Conservation (phyloP, 2,329 filamentous ascomycete genomes). For the Knufia fluminis region DNA sequence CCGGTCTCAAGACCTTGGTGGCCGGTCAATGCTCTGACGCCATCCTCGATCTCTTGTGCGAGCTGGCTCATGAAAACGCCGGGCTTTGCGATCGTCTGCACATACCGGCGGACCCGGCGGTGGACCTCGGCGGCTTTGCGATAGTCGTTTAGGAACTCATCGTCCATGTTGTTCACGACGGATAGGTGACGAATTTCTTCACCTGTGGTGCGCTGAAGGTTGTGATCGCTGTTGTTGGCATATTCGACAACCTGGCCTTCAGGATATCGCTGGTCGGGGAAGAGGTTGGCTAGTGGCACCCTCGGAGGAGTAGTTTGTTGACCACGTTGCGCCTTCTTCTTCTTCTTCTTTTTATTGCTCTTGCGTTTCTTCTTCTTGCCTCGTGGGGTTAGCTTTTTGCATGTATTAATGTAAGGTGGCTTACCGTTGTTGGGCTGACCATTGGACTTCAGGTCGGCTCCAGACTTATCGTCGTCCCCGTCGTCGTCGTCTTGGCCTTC, state of each 20-base stretch:
- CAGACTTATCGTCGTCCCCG: slow-evolving; percentile 22
- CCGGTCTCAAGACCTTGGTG: slow-evolving; percentile 45
- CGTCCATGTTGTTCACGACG: slow-evolving; percentile 34
- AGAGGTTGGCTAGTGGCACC: slow-evolving; percentile 38
- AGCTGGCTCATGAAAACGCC: slow-evolving; percentile 42
- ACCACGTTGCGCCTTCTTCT: slow-evolving; percentile 29
- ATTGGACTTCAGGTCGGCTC: slow-evolving; percentile 16
- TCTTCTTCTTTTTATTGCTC: slow-evolving; percentile 39
- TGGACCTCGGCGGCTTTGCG: slow-evolving; percentile 50
- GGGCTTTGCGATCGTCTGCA: slow-evolving; percentile 42
- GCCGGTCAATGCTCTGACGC: slow-evolving; percentile 42
- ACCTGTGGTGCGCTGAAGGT: slow-evolving; percentile 37
- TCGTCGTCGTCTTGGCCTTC: slow-evolving; percentile 26
- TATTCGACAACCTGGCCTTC: slow-evolving; percentile 40
- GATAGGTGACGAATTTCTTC: slow-evolving; percentile 39
- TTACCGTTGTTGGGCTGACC: slow-evolving; percentile 12
- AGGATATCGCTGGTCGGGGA: slow-evolving; percentile 37
- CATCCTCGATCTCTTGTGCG: slow-evolving; percentile 46
- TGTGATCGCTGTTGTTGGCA: slow-evolving; percentile 30
- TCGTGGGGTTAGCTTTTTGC: slow-evolving; percentile 9
- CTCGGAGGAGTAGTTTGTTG: slow-evolving; percentile 40
- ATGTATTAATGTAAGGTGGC: slow-evolving; percentile 6
- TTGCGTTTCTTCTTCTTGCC: slow-evolving; percentile 32
- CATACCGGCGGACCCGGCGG: slow-evolving; percentile 45
- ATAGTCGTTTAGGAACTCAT: slow-evolving; percentile 44